Evolutionary conservation across 2,329 filamentous ascomycete species (phyloP).

Genomic region (Colletotrichum siamense): DNA sequence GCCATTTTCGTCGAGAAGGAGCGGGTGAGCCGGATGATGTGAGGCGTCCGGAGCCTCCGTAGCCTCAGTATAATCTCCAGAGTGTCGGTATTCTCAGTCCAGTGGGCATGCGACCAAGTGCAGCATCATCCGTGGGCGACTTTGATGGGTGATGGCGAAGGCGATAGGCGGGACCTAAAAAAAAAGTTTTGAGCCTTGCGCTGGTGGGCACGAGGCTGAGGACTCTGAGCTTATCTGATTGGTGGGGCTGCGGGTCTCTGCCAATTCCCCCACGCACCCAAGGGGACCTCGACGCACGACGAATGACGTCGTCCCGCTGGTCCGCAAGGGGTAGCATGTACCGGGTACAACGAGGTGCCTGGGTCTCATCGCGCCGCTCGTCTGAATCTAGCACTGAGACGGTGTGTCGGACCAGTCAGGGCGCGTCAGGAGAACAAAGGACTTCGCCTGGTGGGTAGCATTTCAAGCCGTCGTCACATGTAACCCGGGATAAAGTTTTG

Average conservation of each 20-base stretch:
- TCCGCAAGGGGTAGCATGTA: background rate
- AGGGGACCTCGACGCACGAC: background rate
- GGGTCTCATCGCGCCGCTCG: background rate
- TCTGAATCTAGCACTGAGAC: constrained; percentile 3
- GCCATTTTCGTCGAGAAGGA: constrained; percentile 25
- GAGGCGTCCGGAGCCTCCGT: constrained; percentile 9
- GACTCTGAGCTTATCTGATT: constrained; percentile 6
- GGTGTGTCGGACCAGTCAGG: constrained; percentile 4
- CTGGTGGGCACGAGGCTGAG: constrained; percentile 4
- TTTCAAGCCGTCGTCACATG: background rate
- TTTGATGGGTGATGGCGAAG: background rate
- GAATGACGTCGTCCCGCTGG: constrained; percentile 11
- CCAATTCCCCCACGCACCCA: background rate
- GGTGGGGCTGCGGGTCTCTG: background rate
- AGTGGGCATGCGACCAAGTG: background rate
- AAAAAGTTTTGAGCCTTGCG: constrained; percentile 11
- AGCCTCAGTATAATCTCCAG: constrained; percentile 18
- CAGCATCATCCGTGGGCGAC: background rate
- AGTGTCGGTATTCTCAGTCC: background rate
- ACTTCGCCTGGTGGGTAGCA: background rate
- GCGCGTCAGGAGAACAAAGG: background rate
- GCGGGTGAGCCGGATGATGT: constrained; percentile 17
- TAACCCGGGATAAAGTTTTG: background rate
- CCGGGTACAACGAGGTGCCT: background rate
- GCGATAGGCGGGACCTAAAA: background rate